Base-by-base conservation (phyloP, 371 early-diverging fungal species). In the Circinella umbellata region DNA sequence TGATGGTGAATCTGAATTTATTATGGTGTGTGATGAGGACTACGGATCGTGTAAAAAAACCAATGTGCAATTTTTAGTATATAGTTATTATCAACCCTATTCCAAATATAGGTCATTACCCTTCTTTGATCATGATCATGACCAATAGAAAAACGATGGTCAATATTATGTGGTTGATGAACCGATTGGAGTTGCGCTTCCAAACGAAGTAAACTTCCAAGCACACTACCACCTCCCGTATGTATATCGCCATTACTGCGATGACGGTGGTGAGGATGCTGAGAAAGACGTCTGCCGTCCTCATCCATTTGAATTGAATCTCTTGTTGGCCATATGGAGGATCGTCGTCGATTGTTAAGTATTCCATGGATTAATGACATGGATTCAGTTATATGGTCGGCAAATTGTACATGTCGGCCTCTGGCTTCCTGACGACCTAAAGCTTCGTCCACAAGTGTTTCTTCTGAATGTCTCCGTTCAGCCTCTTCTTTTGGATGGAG, bases 161-260 rank as follows among this genome's bases (percentile, higher is more conserved):
- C 42, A 9, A 3, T 42, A 42, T 42, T 11, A 18, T 34, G 57
- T 5, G 57, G 4, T 10, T 57, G 34, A 10, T 57, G 34, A n/a
- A 10, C 35, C 20, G 57, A 57, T 11, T 57, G 57, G 14, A 57
- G 5, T 62, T 76, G 74, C 0, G 79, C 72, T 66, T 84, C 82
- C 20, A 84, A 66, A 46, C 76, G 77, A 78, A 84, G 76, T 5
- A 84, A 62, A 51, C 77, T 73, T 3, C 81, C 72, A 13, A 84
- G 60, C 0, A 84, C 82, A 69, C 84, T 77, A 11, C 82, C 80
- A 9, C 68, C 68, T 5, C 60, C 34, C 17, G n/a, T 47, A 11
- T 39, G 39, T 17, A 38, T 14, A 61, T 35, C 35, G 8, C 35
- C 48, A 35, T 20, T 49, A 3, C 11, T 11, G 11, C 42, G 42